A percentile compares a stretch with the other conserved stretches of the same genome.
Evolutionary conservation across 768 basidiomycete species (phyloP).

Genomic region (Lactarius indigo): DNA sequence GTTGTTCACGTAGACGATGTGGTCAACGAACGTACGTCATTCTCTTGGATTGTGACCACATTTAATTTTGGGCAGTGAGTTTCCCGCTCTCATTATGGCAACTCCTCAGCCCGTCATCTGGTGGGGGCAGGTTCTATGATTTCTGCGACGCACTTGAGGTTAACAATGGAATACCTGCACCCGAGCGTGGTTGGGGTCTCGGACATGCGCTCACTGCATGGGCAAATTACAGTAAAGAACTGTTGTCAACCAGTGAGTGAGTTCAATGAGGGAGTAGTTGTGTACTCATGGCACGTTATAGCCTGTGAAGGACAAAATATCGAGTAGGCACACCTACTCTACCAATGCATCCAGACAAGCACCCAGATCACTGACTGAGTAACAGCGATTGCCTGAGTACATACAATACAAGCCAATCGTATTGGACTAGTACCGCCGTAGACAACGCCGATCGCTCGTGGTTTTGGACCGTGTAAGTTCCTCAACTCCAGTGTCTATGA

Average conservation of each 20-base stretch:
- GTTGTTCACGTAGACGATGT: conserved; percentile 65
- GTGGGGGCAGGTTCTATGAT: not conserved
- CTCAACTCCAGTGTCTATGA: not conserved
- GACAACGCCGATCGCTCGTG: not conserved
- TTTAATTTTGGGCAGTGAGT: conserved; percentile 52
- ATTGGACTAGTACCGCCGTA: conserved; percentile 43
- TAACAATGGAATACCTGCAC: not conserved
- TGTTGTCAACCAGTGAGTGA: not conserved
- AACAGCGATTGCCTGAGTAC: conserved; percentile 40
- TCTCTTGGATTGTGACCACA: conserved; percentile 34
- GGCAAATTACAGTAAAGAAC: not conserved
- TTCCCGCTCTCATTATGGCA: not conserved
- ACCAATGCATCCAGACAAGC: no score
- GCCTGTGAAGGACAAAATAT: not conserved
- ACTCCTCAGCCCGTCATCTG: not conserved
- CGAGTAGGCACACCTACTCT: not conserved
- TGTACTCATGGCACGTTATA: conserved; percentile 1
- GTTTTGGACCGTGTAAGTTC: not conserved
- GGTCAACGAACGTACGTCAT: conserved; percentile 48
- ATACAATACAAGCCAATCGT: conserved; percentile 38
- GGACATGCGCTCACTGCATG: not conserved
- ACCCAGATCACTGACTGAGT: not conserved
- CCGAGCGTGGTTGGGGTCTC: not conserved
- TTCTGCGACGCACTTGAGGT: not conserved
- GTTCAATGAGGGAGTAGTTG: not conserved